Evolutionary conservation across 495 filamentous ascomycete species (phyloP), one percentile per base, ranked within the genome.

Genomic region (Cryomyces minteri): DNA sequence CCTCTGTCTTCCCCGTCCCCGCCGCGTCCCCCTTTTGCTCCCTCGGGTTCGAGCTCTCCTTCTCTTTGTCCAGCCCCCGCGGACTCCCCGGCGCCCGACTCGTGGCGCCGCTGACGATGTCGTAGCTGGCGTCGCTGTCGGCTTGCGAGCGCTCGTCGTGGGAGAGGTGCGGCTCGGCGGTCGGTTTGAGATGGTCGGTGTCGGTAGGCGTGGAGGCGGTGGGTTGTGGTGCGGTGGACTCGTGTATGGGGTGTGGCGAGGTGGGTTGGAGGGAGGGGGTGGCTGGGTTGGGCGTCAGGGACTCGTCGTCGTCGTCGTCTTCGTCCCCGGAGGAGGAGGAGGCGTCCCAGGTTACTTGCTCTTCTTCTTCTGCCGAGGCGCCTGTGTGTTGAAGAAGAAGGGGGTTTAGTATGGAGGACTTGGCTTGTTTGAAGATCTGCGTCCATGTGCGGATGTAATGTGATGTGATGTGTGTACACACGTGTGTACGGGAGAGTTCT

Each of bases 101-200:
- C 8, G 81, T 77, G 6, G 80, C 76, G 12, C 86, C 86, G 53
- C 84, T 92, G 37, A 95, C 84, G 32, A 95, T 68, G 59, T 95
- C 88, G 54, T 95, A 95, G 65, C 85, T 92, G 12, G 82, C 82
- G 54, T 95, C 88, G 59, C 85, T 93, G 56, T 82, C 87, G 14
- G 84, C 73, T 50, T 82, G 79, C 10, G 79, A 86, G 43, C 85
- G 82, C 58, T 82, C 77, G 54, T 94, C 87, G 49, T 90, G 77
- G 12, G 86, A 93, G 47, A 80, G 81, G 37, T 85, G 77, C 36
- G 79, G 69, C 52, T 83, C 79, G 41, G 64, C 58, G 18, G 78
- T 60, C 56, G 51, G 57, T 36, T 58, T 62, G 39, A 60, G 51
- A 1, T 52, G 48, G 32, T 57, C 52, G 40, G 48, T 25, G 41